Evolutionary conservation across 768 basidiomycete genomes (phyloP).

Genomic region (Kwoniella dejecticola): DNA sequence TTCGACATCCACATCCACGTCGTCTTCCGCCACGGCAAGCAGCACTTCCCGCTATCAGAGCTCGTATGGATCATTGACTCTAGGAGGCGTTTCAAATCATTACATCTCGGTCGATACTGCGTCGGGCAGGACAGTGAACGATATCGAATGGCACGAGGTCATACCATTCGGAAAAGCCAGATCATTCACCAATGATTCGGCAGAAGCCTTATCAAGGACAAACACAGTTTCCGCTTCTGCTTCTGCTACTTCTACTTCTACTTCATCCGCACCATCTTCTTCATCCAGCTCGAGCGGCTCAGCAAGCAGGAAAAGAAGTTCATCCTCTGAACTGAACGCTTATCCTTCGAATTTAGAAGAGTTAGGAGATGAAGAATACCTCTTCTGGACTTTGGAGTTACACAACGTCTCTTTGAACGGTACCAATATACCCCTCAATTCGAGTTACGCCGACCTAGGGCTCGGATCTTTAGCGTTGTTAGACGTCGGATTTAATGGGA

Average conservation of each 20-base stretch:
- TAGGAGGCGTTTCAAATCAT: constrained; percentile 43
- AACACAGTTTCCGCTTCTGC: background rate
- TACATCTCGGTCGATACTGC: constrained; percentile 23
- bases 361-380: constrained; percentile 31
- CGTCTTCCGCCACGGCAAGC: constrained; percentile 30
- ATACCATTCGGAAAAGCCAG: constrained; percentile 38
- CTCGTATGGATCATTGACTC: constrained; percentile 33
- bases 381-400: constrained; percentile 46
- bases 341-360: constrained; percentile 19
- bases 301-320: background rate
- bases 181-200: constrained; percentile 11
- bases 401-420: constrained; percentile 47
- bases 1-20: constrained; percentile 15
- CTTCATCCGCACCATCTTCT: constrained; percentile 4
- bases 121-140: constrained; percentile 33
- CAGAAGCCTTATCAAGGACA: constrained; percentile 10
- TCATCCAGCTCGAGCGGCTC: background rate
- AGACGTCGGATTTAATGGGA: constrained; percentile 50
- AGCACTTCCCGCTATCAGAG: constrained; percentile 21
- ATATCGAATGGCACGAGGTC: constrained; percentile 51
- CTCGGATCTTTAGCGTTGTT: constrained; percentile 41
- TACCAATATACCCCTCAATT: constrained; percentile 34
- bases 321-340: background rate
- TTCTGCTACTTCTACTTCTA: background rate
- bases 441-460: constrained; percentile 39